Base-by-base conservation (phyloP, 2,329 filamentous ascomycete species). In the Blumeria hordei region DNA sequence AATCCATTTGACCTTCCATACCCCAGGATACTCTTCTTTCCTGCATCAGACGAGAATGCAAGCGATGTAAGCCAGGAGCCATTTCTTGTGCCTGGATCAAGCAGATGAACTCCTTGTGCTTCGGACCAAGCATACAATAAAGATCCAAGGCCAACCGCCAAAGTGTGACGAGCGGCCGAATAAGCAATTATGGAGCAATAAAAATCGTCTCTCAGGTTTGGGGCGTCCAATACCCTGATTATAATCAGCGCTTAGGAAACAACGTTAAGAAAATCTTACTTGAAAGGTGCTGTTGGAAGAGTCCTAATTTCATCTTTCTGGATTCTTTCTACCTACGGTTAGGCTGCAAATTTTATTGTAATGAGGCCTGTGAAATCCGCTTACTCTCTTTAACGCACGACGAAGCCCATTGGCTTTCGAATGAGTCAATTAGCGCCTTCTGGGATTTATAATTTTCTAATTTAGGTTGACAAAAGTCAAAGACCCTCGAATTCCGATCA, bases 151-250 rank as follows among this genome's bases (percentile, higher is more conserved):
- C 86, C 90, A 16, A 96, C 85, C 16, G 87, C 90, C 14, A 98
- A 74, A 12, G 82, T 85, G 54, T 83, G 77, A 53, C 79, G 76
- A 7, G 77, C 83, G 43, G 75, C 67, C 0, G 83, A 94, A 66
- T 94, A 96, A 9, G 92, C 87, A 55, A 98, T 73, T 2, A 88
- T 74, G 0, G 88, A 92, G 68, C 88, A 95, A 66, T 98, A 98
- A 66, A 88, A 98, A 67, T 98, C 90, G 62, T 96, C 88, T 56
- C 87, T 80, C n/a, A 96, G 72, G 54, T 80, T 78, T 2, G 88
- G 88, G 8, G 90, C 90, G 68, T 95, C 87, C 5, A 98, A 74
- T 6, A 95, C 84, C 69, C 80, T 83, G 58, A 64, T 45, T 55
- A 34, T 55, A 50, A 44, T n/a, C 45, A 28, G 21, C 21, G 16